Conservation (phyloP, 2,329 filamentous ascomycete species). For the Phialophora macrospora region DNA sequence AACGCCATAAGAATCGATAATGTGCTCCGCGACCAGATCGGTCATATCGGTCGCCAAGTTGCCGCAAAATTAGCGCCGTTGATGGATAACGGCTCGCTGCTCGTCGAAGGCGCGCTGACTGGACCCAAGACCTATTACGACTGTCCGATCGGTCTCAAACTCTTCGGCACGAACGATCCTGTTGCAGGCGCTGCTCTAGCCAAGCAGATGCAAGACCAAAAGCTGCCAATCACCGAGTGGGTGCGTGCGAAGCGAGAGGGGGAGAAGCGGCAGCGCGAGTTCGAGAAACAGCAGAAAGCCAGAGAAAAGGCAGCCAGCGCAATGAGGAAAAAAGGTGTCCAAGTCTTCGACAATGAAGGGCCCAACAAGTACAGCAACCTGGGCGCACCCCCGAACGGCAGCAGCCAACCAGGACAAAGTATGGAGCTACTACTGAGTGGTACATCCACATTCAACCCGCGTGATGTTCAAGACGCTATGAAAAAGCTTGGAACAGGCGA, state of each 20-base stretch:
- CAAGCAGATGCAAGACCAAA: conserved; percentile 66
- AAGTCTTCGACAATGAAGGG: conserved; percentile 34
- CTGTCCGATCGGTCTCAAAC: conserved; percentile 70
- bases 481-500: conserved; percentile 75
- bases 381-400: conserved; percentile 35
- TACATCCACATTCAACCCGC: conserved; percentile 61
- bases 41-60: conserved; percentile 71
- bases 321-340: conserved; percentile 32
- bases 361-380: conserved; percentile 46
- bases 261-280: conserved; percentile 60
- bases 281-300: conserved; percentile 54
- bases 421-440: conserved; percentile 69
- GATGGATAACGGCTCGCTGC: conserved; percentile 62
- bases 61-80: conserved; percentile 71
- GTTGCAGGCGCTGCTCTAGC: conserved; percentile 61
- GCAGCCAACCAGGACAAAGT: conserved; percentile 36
- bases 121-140: conserved; percentile 71
- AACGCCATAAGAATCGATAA: conserved; percentile 83
- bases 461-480: conserved; percentile 66
- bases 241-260: conserved; percentile 61
- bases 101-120: conserved; percentile 71
- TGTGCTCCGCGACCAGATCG: conserved; percentile 74
- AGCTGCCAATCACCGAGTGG: conserved; percentile 61
- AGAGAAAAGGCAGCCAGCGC: conserved; percentile 34
- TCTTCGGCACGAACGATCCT: conserved; percentile 71